phyloP scores from a whole-genome alignment of 257 asterid genomes.

The Nicotiana attenuata region DNA sequence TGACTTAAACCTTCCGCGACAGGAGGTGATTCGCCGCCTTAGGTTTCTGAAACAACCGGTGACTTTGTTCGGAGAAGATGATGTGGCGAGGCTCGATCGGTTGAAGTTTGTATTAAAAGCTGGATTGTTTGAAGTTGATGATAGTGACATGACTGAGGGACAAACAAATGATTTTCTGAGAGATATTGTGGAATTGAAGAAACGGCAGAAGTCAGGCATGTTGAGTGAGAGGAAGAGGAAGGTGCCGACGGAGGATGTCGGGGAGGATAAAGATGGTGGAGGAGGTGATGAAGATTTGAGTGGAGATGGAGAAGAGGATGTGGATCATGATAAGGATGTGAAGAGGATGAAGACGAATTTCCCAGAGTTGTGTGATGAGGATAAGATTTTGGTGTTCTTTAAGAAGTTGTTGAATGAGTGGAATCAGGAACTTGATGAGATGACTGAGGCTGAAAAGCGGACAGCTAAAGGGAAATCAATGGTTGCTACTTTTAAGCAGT shows the following conservation, averaged over 20 bases:
- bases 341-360: constrained; percentile 78
- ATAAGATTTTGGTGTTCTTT: constrained; percentile 90
- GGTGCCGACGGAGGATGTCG: constrained; percentile 42
- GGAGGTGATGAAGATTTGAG: constrained; percentile 75
- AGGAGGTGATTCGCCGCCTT: constrained; percentile 84
- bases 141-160: constrained; percentile 94
- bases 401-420: constrained; percentile 90
- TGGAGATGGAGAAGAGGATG: constrained; percentile 65
- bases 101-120: constrained; percentile 68
- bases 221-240: constrained; percentile 78
- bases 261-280: constrained; percentile 80
- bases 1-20: constrained; percentile 54
- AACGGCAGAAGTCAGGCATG: constrained; percentile 84
- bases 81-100: constrained; percentile 73
- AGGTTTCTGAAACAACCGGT: constrained; percentile 81
- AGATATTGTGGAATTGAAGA: constrained; percentile 86
- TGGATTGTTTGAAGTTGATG: constrained; percentile 84
- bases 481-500: constrained; percentile 94
- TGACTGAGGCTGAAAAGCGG: constrained; percentile 82
- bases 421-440: constrained; percentile 88
- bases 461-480: constrained; percentile 92
- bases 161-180: constrained; percentile 89
- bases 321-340: constrained; percentile 75
- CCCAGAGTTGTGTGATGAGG: constrained; percentile 80
- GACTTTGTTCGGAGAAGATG: constrained; percentile 91